Percentiles rank a stretch among this genome's conserved stretches.
Evolutionary conservation across 352 stramenopile genomes (phyloP).

Genomic region (Phytophthora colocasiae): DNA sequence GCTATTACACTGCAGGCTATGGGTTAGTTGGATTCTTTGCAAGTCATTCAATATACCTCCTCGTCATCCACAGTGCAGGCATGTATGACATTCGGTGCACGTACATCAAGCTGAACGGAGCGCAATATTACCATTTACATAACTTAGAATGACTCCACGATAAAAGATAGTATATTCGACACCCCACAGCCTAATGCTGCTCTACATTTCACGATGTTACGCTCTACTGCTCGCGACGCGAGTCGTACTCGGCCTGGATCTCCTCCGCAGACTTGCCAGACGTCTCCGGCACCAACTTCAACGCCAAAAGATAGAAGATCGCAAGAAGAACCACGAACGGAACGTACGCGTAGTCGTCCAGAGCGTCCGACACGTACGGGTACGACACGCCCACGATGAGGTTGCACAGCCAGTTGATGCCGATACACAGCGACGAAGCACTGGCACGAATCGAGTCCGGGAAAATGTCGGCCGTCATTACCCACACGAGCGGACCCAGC

Average conservation of each 20-base stretch:
- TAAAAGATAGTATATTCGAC: slow-evolving; percentile 1
- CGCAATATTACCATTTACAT: background rate
- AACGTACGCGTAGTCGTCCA: slow-evolving; percentile 24
- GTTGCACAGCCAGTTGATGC: slow-evolving; percentile 61
- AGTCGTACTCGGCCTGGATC: slow-evolving; percentile 49
- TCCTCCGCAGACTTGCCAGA: slow-evolving; percentile 59
- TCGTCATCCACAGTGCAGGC: too few relatives aligned
- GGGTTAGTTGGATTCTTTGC: too few relatives aligned
- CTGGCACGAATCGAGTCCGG: slow-evolving; percentile 27
- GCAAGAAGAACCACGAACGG: slow-evolving; percentile 56
- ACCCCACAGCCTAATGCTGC: too few relatives aligned
- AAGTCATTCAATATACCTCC: too few relatives aligned
- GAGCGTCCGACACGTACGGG: slow-evolving; percentile 54
- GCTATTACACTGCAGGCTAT: too few relatives aligned
- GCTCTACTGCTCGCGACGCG: slow-evolving; percentile 29
- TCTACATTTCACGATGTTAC: too few relatives aligned
- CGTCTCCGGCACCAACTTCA: slow-evolving; percentile 60
- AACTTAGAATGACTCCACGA: background rate
- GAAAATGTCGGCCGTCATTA: slow-evolving; percentile 31
- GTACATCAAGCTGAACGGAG: too few relatives aligned
- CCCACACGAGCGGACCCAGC: slow-evolving; percentile 22
- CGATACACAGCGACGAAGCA: slow-evolving; percentile 39
- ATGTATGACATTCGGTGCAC: too few relatives aligned
- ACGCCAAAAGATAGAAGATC: slow-evolving; percentile 49
- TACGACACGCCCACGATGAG: slow-evolving; percentile 58